A percentile compares a stretch with the other conserved stretches of the same genome.
Evolutionary conservation across 108 stramenopile genomes (phyloP).

Genomic region (Chaetoceros tenuissimus): DNA sequence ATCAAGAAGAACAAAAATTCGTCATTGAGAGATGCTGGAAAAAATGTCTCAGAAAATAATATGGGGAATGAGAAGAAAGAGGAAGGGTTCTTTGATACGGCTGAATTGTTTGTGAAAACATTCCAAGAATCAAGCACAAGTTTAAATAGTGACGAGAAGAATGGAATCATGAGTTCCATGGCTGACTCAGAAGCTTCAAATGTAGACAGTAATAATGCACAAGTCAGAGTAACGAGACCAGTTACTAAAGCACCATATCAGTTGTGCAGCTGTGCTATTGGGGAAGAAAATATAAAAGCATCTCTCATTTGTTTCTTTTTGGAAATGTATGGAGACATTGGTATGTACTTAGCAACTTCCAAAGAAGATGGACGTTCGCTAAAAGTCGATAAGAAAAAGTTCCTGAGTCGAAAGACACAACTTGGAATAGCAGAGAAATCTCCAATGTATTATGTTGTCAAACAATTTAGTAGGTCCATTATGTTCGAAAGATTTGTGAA

Average conservation of each 20-base stretch:
- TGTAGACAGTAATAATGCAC: no score
- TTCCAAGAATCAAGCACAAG: conserved; percentile 9
- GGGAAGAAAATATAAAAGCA: conserved; percentile 30
- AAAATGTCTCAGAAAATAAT: not conserved
- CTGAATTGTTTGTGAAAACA: not conserved
- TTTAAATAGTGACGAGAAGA: conserved; percentile 4
- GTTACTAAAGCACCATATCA: conserved; percentile 15
- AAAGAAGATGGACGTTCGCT: conserved; percentile 17
- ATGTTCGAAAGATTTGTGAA: conserved; percentile 24
- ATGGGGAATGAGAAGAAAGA: not conserved
- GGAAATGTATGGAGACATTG: conserved; percentile 28
- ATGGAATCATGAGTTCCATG: conserved; percentile 8
- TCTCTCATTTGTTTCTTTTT: conserved; percentile 36
- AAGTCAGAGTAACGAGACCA: no score
- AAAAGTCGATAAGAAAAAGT: conserved; percentile 32
- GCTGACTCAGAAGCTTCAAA: conserved; percentile 26
- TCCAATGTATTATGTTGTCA: conserved; percentile 24
- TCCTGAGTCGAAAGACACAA: conserved; percentile 15
- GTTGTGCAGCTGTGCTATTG: conserved; percentile 22
- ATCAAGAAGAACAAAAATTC: no score
- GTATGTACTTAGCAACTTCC: conserved; percentile 21
- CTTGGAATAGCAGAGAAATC: conserved; percentile 26
- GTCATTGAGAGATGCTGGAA: no score
- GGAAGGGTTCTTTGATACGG: not conserved
- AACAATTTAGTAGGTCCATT: conserved; percentile 17